Conservation (phyloP, 306 rosid genomes). For the Crotalaria pallida region DNA sequence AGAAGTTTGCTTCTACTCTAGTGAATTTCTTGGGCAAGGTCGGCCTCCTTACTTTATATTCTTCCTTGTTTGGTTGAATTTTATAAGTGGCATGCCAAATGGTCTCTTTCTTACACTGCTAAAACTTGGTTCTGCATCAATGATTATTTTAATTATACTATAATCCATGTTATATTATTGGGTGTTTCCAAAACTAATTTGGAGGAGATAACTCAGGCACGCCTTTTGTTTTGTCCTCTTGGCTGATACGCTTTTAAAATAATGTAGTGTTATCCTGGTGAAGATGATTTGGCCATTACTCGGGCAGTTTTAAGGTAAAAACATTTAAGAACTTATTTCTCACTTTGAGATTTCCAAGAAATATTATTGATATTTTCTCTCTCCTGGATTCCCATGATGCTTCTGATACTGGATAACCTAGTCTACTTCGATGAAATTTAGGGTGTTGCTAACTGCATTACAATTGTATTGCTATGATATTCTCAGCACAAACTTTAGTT, state of each 20-base stretch:
- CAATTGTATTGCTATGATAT: too few species aligned
- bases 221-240: conserved; percentile 7
- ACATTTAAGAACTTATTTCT: too few species aligned
- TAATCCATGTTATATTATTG: not conserved
- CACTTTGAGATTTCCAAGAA: not conserved
- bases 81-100: conserved; percentile 11
- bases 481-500: too few species aligned
- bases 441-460: too few species aligned
- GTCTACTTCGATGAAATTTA: too few species aligned
- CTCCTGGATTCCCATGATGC: not conserved
- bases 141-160: conserved; percentile 5
- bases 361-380: too few species aligned
- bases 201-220: not conserved
- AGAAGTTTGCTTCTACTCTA: conserved; percentile 66
- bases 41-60: conserved; percentile 3
- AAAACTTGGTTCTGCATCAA: conserved; percentile 11
- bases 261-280: conserved; percentile 91
- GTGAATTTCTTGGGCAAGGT: conserved; percentile 91
- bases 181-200: conserved; percentile 11
- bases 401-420: not conserved
- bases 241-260: conserved; percentile 36
- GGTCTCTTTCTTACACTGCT: not conserved
- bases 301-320: conserved; percentile 79
- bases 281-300: conserved; percentile 91
- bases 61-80: conserved; percentile 6